These are phyloP conservation scores for Cutaneotrichosporon dermatis DNA, from an alignment of 1,284 basidiomycete species.

Conservation along the genomic window DNA sequence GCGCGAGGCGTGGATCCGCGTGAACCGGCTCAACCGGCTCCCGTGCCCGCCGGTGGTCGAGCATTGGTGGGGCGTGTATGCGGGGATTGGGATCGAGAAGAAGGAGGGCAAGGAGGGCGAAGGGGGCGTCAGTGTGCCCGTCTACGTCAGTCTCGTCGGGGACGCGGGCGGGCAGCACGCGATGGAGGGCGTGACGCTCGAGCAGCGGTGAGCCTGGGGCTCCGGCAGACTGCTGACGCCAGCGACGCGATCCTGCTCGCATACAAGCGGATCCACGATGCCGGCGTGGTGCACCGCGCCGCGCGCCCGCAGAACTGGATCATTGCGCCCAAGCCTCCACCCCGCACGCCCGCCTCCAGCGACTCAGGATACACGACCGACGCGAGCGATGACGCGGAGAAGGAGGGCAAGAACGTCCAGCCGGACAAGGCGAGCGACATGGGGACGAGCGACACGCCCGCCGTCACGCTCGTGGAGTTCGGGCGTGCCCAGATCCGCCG, in stretches of 20 bases:
- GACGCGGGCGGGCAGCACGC: no score
- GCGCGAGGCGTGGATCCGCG: neutral
- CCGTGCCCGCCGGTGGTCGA: neutral
- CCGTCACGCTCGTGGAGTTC: neutral
- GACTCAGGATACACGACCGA: no score
- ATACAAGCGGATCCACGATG: neutral
- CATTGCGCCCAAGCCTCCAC: neutral
- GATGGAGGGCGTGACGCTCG: neutral
- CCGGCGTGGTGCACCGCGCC: neutral
- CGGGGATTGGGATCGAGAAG: neutral
- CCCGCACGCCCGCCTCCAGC: no score
- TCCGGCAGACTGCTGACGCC: neutral
- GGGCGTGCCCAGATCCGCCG: neutral
- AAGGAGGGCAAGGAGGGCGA: neutral
- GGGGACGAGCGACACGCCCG: no score
- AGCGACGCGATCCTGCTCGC: neutral
- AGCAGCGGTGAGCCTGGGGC: neutral
- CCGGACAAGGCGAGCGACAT: no score
- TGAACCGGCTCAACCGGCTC: neutral
- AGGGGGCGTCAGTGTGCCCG: neutral
- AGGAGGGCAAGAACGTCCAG: no score
- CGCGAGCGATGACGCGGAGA: no score
- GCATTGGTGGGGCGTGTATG: neutral
- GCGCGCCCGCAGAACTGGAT: neutral
- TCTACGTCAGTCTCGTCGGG: neutral